phyloP scores from a whole-genome alignment of 2,329 filamentous ascomycete genomes.

The Aureobasidium sp. region DNA sequence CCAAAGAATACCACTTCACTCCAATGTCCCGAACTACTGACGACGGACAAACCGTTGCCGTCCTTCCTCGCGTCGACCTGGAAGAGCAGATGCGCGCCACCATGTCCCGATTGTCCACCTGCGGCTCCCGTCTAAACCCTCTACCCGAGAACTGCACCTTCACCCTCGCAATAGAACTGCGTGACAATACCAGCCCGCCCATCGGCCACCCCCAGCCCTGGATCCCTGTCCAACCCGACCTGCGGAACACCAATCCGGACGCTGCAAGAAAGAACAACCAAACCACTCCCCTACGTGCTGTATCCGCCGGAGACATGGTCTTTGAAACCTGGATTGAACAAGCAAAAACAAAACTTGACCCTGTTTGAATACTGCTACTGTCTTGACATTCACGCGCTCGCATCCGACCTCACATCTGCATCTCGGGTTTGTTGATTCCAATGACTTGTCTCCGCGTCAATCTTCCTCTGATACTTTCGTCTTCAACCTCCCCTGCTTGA shows the following conservation, averaged over 20 bases:
- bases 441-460: background rate
- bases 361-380: background rate
- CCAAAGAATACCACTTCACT: conserved; percentile 41
- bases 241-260: conserved; percentile 27
- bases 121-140: conserved; percentile 49
- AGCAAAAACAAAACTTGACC: conserved; percentile 2
- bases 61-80: conserved; percentile 45
- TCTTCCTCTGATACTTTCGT: background rate
- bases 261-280: conserved; percentile 25
- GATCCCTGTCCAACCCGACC: conserved; percentile 51
- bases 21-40: conserved; percentile 40
- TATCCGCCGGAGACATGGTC: conserved; percentile 58
- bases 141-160: conserved; percentile 64
- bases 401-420: background rate
- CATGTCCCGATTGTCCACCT: conserved; percentile 55
- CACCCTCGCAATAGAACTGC: conserved; percentile 67
- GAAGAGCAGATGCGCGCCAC: conserved; percentile 67
- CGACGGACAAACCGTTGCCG: conserved; percentile 22
- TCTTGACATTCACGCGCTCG: too few relatives aligned
- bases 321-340: conserved; percentile 63
- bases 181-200: conserved; percentile 48
- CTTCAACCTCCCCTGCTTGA: too few relatives aligned
- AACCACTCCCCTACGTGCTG: conserved; percentile 54
- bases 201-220: conserved; percentile 49
- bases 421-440: background rate